Evolutionary conservation across 176 grass and related monocot species (phyloP).

Genomic region (Aegilops tauschii): DNA sequence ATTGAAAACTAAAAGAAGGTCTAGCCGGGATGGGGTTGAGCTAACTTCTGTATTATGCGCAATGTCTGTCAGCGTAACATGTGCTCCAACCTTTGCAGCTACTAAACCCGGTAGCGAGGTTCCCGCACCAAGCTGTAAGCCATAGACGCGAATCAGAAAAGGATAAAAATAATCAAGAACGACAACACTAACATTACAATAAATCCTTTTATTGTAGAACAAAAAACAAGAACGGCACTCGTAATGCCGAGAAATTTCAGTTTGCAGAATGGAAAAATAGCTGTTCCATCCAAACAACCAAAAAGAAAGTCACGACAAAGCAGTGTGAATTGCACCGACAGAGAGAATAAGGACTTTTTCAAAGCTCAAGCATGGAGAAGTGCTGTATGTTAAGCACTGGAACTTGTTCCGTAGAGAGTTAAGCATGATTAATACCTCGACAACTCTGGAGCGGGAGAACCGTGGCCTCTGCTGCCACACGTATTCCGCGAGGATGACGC

Average conservation of each 20-base stretch:
- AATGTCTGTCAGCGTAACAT: slow-evolving; percentile 76
- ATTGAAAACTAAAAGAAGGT: background rate
- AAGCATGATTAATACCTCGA: slow-evolving; percentile 43
- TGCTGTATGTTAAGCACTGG: background rate
- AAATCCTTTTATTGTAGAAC: background rate
- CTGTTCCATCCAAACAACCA: background rate
- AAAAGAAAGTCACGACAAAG: background rate
- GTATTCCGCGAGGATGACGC: slow-evolving; percentile 74
- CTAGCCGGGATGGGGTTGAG: background rate
- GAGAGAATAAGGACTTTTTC: background rate
- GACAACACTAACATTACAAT: background rate
- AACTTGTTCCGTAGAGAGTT: no score
- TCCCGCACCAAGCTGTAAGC: slow-evolving; percentile 62
- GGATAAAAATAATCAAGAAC: background rate
- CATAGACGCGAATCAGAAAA: background rate
- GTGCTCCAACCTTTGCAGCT: slow-evolving; percentile 68
- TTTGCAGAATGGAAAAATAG: background rate
- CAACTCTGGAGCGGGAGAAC: slow-evolving; percentile 48
- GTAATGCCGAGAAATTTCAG: background rate
- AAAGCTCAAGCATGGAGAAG: background rate
- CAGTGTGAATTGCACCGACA: background rate
- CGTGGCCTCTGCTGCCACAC: slow-evolving; percentile 72
- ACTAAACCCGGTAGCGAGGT: slow-evolving; percentile 79
- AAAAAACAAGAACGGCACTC: background rate
- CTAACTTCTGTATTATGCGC: slow-evolving; percentile 50